These are phyloP conservation scores for Prunus mongolica DNA, from an alignment of 306 rosid genomes.

Conservation along the genomic window DNA sequence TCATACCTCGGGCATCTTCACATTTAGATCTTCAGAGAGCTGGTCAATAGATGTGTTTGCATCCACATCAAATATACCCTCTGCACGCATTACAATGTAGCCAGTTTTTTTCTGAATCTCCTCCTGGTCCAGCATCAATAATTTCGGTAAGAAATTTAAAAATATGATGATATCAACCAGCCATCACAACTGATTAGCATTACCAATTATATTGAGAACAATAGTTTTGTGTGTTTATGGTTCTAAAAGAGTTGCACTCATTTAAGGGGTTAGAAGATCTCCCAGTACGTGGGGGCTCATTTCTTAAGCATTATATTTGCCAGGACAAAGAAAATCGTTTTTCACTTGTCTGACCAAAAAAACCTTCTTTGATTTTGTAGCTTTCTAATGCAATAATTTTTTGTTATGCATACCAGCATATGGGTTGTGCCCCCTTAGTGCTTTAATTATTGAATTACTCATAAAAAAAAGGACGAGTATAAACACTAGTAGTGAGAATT, in stretches of 20 bases:
- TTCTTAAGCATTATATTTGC: background rate
- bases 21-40: conserved; percentile 88
- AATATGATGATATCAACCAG: background rate
- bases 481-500: conserved; percentile 11
- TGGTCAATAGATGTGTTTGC: conserved; percentile 97
- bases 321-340: background rate
- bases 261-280: background rate
- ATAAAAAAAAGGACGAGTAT: background rate
- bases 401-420: background rate
- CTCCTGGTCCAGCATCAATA: conserved; percentile 55
- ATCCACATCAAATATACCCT: conserved; percentile 93
- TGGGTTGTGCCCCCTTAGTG: background rate
- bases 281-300: background rate
- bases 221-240: background rate
- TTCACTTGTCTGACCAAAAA: background rate
- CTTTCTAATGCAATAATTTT: background rate
- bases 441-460: background rate
- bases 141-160: conserved; percentile 4
- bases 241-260: background rate
- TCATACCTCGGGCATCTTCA: conserved; percentile 92
- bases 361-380: background rate
- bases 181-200: background rate
- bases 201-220: background rate
- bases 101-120: conserved; percentile 99
- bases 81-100: conserved; percentile 94